Evolutionary conservation across 2,329 filamentous ascomycete species (phyloP).

Genomic region (Bipolaris oryzae): DNA sequence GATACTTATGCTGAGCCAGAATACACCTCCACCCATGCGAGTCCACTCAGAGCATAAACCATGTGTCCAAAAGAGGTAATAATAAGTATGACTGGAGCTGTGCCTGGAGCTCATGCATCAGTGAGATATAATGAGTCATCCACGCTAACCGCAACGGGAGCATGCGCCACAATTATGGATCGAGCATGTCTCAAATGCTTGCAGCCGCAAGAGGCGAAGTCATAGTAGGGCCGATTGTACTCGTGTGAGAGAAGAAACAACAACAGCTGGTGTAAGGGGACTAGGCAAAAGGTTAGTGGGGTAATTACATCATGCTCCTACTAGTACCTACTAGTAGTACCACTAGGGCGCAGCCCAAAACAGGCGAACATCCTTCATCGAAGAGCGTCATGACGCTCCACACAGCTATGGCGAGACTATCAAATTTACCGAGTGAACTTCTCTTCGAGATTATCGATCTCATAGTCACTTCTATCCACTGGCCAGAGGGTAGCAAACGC

Average conservation of each 20-base stretch:
- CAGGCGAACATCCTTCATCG: neutral
- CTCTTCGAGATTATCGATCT: constrained; percentile 15
- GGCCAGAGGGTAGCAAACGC: neutral
- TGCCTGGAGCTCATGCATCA: constrained; percentile 4
- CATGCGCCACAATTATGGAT: constrained; percentile 22
- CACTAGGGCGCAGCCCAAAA: neutral
- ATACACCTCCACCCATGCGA: neutral
- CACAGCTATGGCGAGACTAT: constrained; percentile 10
- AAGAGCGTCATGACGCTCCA: neutral
- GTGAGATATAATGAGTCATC: constrained; percentile 38
- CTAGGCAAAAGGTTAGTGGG: too few relatives aligned
- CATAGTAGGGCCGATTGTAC: too few relatives aligned
- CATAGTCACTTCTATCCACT: neutral
- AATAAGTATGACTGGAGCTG: constrained; percentile 24
- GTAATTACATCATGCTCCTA: neutral
- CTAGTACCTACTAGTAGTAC: too few relatives aligned
- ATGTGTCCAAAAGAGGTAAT: constrained; percentile 9
- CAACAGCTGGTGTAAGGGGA: neutral
- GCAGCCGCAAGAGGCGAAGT: neutral
- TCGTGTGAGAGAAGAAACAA: neutral
- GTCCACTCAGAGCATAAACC: neutral
- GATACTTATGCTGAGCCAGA: constrained; percentile 7
- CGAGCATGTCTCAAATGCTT: neutral
- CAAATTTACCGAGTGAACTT: constrained; percentile 20
- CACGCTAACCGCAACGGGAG: constrained; percentile 20